Conservation (phyloP, 2,329 filamentous ascomycete genomes). For the Trichoderma asperellum region DNA sequence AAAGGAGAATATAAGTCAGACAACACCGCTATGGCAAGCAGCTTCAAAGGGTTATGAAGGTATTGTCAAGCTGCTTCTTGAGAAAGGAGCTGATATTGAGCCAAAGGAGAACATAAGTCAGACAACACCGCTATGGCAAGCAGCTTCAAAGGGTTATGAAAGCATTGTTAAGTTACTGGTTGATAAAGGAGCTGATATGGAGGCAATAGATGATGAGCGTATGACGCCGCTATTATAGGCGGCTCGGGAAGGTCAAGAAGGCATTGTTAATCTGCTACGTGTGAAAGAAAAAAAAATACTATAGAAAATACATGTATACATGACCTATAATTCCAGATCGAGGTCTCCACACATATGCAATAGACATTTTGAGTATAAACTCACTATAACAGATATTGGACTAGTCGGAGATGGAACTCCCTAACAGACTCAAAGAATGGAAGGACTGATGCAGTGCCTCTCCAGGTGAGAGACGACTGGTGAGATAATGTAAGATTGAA, state of each 20-base stretch:
- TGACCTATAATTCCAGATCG: too few species aligned
- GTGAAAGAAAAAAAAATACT: background rate
- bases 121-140: background rate
- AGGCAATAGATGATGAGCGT: fast-evolving
- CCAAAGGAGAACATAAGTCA: fast-evolving
- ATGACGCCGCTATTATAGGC: background rate
- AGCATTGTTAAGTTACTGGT: background rate
- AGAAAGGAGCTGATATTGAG: background rate
- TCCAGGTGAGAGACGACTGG: too few species aligned
- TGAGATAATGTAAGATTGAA: too few species aligned
- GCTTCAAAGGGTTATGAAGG: background rate
- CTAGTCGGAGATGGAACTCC: too few species aligned
- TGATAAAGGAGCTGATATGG: background rate
- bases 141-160: background rate
- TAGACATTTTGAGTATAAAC: too few species aligned
- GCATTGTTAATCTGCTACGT: background rate
- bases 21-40: background rate
- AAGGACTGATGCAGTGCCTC: too few species aligned
- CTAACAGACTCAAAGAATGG: too few species aligned
- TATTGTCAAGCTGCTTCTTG: background rate
- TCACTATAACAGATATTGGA: too few species aligned
- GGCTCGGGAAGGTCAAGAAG: background rate
- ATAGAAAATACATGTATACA: too few species aligned
- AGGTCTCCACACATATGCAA: too few species aligned
- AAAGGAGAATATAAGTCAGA: background rate